These are phyloP conservation scores for Solanum sitiens DNA, from an alignment of 257 asterid species.

Conservation along the genomic window DNA sequence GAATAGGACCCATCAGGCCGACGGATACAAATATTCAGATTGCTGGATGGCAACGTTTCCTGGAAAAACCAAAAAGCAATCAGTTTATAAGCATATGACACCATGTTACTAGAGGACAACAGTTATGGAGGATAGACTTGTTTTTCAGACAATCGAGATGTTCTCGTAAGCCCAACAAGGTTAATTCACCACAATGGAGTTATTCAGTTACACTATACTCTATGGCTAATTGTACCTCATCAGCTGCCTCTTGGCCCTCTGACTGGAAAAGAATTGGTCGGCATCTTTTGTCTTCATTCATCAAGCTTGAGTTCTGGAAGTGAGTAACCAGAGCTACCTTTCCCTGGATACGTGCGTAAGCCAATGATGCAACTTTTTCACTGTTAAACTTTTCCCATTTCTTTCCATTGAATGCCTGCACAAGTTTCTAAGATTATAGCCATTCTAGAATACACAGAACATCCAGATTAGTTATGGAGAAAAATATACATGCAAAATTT, in stretches of 20 bases:
- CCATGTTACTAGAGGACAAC: neutral
- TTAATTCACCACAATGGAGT: neutral
- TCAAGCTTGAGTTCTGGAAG: slow-evolving; percentile 93
- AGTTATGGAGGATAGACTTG: neutral
- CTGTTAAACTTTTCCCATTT: slow-evolving; percentile 97
- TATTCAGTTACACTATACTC: neutral
- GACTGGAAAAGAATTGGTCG: slow-evolving; percentile 81
- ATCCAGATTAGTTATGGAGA: neutral
- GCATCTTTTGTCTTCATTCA: slow-evolving; percentile 94
- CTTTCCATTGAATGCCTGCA: slow-evolving; percentile 84
- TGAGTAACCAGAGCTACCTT: slow-evolving; percentile 73
- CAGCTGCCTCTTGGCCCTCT: slow-evolving; percentile 61
- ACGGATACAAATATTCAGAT: slow-evolving; percentile 8
- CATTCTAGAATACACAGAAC: neutral
- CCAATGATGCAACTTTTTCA: slow-evolving; percentile 89
- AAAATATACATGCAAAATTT: neutral
- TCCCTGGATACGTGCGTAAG: slow-evolving; percentile 94
- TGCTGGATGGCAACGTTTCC: slow-evolving; percentile 8
- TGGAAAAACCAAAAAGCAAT: neutral
- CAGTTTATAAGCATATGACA: neutral
- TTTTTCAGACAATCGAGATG: neutral
- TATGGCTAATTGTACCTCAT: slow-evolving; percentile 38
- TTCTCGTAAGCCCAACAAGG: neutral
- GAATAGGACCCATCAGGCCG: slow-evolving; percentile 11
- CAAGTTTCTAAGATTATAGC: neutral